Conservation (phyloP, 1,284 basidiomycete species). For the Ustilago vetiveriae region DNA sequence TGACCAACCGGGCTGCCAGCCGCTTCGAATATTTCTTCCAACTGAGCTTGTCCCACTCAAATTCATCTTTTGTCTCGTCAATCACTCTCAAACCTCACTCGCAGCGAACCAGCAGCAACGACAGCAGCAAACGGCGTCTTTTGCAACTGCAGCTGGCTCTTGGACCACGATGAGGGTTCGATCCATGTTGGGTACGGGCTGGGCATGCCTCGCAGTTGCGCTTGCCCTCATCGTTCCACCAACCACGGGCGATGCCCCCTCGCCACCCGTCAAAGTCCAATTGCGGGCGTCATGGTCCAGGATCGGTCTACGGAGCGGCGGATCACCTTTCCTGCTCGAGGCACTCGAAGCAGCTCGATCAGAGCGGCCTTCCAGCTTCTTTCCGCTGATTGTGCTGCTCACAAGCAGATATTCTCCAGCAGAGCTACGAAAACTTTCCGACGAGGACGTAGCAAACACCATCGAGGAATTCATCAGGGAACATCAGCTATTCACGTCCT, state of each 20-base stretch:
- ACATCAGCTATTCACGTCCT: conserved; percentile 10
- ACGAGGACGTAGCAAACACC: conserved; percentile 15
- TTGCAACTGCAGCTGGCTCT: too few relatives aligned
- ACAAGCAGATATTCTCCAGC: conserved; percentile 11
- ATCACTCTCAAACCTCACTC: too few relatives aligned
- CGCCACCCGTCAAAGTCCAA: conserved; percentile 79
- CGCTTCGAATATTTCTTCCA: conserved; percentile 10
- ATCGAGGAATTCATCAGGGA: conserved; percentile 15
- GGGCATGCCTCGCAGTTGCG: conserved; percentile 25
- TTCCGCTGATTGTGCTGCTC: conserved; percentile 40
- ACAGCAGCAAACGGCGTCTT: too few relatives aligned
- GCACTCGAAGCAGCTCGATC: conserved; percentile 75
- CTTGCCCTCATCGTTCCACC: conserved; percentile 7
- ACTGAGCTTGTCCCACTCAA: neutral
- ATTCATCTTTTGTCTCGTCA: neutral
- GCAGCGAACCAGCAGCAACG: too few relatives aligned
- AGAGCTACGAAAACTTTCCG: conserved; percentile 16
- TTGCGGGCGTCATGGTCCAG: conserved; percentile 83
- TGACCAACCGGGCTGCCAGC: conserved; percentile 5
- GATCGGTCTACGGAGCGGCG: conserved; percentile 45
- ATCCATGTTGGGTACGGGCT: conserved; percentile 18
- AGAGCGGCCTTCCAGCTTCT: conserved; percentile 48
- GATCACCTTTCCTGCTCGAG: conserved; percentile 73
- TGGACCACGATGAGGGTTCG: conserved; percentile 19
- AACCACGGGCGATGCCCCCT: conserved; percentile 8